Evolutionary conservation across 2,329 filamentous ascomycete genomes (phyloP).

Genomic region (Tolypocladium capitatum): DNA sequence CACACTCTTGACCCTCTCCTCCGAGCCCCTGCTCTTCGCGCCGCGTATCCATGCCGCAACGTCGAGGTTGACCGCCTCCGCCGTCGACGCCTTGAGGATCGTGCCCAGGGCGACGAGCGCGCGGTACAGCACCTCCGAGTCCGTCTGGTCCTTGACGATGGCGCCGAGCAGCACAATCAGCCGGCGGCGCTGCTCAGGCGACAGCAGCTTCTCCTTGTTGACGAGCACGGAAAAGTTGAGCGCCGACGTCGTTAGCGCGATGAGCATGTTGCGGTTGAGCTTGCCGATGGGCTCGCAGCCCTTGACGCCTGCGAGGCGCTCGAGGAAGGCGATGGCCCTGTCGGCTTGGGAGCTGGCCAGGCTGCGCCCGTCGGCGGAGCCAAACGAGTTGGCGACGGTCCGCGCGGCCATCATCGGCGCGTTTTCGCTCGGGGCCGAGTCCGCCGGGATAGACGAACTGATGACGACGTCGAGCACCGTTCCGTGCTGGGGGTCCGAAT

Average conservation of each 20-base stretch:
- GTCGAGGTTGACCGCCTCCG: conserved; percentile 27
- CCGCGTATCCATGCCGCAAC: conserved; percentile 26
- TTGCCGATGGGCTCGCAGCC: conserved; percentile 34
- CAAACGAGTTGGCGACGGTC: conserved; percentile 72
- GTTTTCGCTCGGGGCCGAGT: conserved; percentile 55
- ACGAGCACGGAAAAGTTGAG: conserved; percentile 77
- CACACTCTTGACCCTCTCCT: conserved; percentile 33
- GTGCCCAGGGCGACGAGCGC: conserved; percentile 75
- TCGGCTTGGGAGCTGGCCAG: conserved; percentile 47
- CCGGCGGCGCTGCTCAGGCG: conserved; percentile 17
- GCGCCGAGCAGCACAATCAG: conserved; percentile 49
- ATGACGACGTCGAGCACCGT: conserved; percentile 47
- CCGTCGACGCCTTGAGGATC: conserved; percentile 38
- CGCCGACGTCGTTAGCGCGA: conserved; percentile 68
- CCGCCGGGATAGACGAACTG: conserved; percentile 26
- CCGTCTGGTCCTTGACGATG: conserved; percentile 52
- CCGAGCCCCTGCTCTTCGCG: conserved; percentile 29
- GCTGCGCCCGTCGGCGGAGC: conserved; percentile 55
- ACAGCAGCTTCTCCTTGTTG: conserved; percentile 26
- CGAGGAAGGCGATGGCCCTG: conserved; percentile 48
- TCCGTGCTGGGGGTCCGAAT: conserved; percentile 34
- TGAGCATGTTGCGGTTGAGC: conserved; percentile 64
- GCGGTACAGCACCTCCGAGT: conserved; percentile 75
- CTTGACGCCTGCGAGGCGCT: conserved; percentile 42
- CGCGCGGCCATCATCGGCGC: conserved; percentile 80